These are phyloP conservation scores for Pseudopithomyces chartarum DNA, from an alignment of 2,329 filamentous ascomycete species.

Conservation along the genomic window DNA sequence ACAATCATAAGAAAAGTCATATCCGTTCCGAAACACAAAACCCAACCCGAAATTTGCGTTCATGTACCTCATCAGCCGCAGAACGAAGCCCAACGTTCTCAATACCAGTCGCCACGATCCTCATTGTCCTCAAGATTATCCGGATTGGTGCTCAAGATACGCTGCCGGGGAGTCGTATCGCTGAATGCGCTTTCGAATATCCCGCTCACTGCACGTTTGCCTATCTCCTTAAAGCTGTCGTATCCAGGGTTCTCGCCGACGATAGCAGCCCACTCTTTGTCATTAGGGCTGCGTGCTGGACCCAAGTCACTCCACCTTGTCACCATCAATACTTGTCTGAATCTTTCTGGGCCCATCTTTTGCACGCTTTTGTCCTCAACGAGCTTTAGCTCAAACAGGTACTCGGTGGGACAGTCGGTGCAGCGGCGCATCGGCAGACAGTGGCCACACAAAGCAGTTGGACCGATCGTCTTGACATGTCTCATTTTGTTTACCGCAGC, in stretches of 20 bases:
- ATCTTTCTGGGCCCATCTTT: conserved; percentile 50
- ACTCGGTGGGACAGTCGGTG: conserved; percentile 66
- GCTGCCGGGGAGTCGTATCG: conserved; percentile 61
- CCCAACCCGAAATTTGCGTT: too few species aligned
- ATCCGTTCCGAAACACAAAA: too few species aligned
- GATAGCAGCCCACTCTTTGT: conserved; percentile 60
- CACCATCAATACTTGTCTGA: conserved; percentile 65
- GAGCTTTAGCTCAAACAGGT: conserved; percentile 64
- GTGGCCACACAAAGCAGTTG: conserved; percentile 59
- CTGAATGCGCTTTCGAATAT: conserved; percentile 63
- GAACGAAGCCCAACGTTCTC: too few species aligned
- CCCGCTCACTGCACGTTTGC: conserved; percentile 61
- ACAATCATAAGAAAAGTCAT: too few species aligned
- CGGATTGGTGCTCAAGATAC: conserved; percentile 64
- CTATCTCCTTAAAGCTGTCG: conserved; percentile 60
- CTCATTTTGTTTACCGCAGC: conserved; percentile 48
- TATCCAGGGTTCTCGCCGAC: conserved; percentile 49
- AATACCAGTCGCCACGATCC: conserved; percentile 64
- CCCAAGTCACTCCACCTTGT: conserved; percentile 68
- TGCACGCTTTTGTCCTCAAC: conserved; percentile 56
- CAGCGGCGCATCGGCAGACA: conserved; percentile 66
- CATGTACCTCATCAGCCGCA: too few species aligned
- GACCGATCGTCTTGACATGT: conserved; percentile 45
- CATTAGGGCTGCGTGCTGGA: conserved; percentile 53
- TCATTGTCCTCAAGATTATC: conserved; percentile 59